Base-by-base conservation (phyloP, 1,284 basidiomycete species). In the Irpex rosettiformis region DNA sequence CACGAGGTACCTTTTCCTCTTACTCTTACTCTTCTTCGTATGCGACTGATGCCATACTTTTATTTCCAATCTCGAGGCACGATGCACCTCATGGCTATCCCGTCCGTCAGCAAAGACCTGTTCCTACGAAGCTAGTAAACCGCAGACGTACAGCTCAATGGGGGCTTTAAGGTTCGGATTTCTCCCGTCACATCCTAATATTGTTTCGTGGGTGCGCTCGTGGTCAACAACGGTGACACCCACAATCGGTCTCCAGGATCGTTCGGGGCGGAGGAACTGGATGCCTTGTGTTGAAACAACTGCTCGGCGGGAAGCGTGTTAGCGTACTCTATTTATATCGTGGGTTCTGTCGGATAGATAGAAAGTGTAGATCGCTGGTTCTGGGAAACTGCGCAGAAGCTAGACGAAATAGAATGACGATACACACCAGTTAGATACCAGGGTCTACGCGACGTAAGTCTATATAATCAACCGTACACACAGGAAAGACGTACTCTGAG, bases 141-240 rank as follows among this genome's bases (percentile, higher is more conserved):
- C n/a, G n/a, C n/a, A 43, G 30, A 75, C 82, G 59, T 66, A 87
- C 87, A 88, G 73, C 21, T 70, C 62, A 58, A 85, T 78, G 0
- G 70, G 70, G 1, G 78, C 72, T 62, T 82, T 86, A 53, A 83
- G 71, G 65, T 89, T 88, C 0, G 84, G 79, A 60, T 85, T 87
- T 65, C 88, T 86, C 0, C 88, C 86, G 56, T 89, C 86, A 22
- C 74, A 75, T 0, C 87, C 88, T 2, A 89, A 79, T 13, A 75
- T 69, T 13, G 81, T 74, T 63, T 89, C 87, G 60, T 82, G 77
- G 1, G 60, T 60, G 18, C 78, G 75, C 22, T 79, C 74, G 3
- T 74, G 72, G 58, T 81, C 80, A n/a, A 82, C 73, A 22, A 82
- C 75, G 18, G 64, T 62, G 10, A 89, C 66, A 0, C 78, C 76